Evolutionary conservation across 2,329 filamentous ascomycete species (phyloP), one percentile per base, ranked within the genome.

Genomic region (Ceratocystis eucalypticola): DNA sequence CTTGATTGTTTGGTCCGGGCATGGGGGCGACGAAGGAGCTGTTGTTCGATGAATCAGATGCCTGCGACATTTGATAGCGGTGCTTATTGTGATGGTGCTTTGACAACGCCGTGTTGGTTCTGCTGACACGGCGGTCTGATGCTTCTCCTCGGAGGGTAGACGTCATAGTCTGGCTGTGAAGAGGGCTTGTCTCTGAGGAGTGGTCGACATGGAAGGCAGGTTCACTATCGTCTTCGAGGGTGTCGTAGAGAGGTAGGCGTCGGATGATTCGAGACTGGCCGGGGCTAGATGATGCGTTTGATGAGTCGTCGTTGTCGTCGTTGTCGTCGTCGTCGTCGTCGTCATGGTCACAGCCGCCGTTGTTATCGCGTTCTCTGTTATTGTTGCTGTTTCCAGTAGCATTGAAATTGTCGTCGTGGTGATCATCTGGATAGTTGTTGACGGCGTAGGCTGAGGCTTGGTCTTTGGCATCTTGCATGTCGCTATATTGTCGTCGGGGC

Each of bases 31-130:
- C 76, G 1, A 76, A 76, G 22, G 83, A 85, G 68, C 81, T 80
- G 0, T 79, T 80, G 0, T 79, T 77, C 1, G 86, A 86, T 0
- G 87, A 88, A 70, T 88, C 84, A 0, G 83, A 85, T 1, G 82
- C 84, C 66, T 83, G 80, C 0, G 81, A 83, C 48, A 77, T 76
- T 59, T 79, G 76, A 2, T 75, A 72, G 5, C 73, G 72, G 2
- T 75, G 74, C 53, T 75, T 77, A 22, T 68, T 61, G 15, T 66
- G 65, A 3, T 66, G 53, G 22, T 41, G 48, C 15, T 64, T 50
- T 30, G 45, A 30, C 37, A 37, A 12, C 64, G 65, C 50, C 5
- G 28, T 33, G 55, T 59, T 59, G 15, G 55, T 59, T n/a, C 6
- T 22, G 17, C 55, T 59, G 15, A 8, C 28, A 1, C 55, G 65